Base-by-base conservation (phyloP, 2,329 filamentous ascomycete genomes). In the Plectosphaerella sp. region DNA sequence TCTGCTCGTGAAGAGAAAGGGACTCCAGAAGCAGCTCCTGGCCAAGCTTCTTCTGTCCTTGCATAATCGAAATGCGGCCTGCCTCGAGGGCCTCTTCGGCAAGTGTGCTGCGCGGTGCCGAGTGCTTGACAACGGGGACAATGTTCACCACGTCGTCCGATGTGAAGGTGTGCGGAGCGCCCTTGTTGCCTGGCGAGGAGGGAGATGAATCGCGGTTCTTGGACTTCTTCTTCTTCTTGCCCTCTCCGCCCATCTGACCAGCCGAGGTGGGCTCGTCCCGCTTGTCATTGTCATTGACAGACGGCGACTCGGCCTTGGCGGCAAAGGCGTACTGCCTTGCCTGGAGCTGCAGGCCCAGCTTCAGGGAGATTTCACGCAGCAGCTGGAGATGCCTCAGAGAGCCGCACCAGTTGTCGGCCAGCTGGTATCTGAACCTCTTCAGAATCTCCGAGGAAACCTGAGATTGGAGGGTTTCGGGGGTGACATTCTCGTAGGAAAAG, bases 11-110 rank as follows among this genome's bases (percentile, higher is more conserved):
- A 43, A 99, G 77, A 45, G 94, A 96, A 55, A 99, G 76, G 37
- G 92, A 97, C 71, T 99, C 94, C n/a, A 97, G 76, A 28, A 99
- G 82, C 52, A 99, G 81, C 70, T 99, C 94, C 71, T 97, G 92
- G 41, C 94, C 94, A 45, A 99, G 83, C 72, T 97, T 94, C 74
- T 89, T 93, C 76, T 99, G 91, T 67, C 90, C 88, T 67, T 97
- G 93, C 62, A 94, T 84, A 55, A 99, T 86, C n/a, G 93, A 97
- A 65, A 99, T 93, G 50, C 92, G 89, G 22, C 94, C 94, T 52
- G 93, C 94, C 70, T 99, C 94, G 43, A 99, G 78, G 14, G 94
- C 93, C 72, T 99, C 94, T 69, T 99, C 94, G 0, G 94, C 93
- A 55, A 99, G 80, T 24, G 90, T 78, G 67, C 92, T 97, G 71